These are phyloP conservation scores for Gastrolobium bilobum DNA, from an alignment of 306 rosid genomes.

Conservation along the genomic window DNA sequence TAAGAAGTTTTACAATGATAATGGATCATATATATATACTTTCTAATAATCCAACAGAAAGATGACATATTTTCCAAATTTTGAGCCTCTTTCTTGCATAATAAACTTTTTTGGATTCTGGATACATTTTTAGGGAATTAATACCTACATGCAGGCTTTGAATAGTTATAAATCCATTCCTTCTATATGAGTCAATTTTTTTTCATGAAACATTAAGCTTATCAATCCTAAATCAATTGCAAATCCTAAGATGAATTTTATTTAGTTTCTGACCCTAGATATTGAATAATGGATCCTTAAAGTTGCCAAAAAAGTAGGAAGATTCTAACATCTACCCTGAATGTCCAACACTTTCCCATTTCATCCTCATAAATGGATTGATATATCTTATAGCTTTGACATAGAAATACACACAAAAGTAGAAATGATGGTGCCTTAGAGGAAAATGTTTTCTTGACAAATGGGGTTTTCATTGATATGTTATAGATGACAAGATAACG, in stretches of 20 bases:
- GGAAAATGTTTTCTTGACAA: constrained; percentile 20
- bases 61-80: constrained; percentile 1
- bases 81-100: constrained; percentile 1
- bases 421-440: constrained; percentile 4
- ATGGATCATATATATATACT: not conserved
- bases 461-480: constrained; percentile 21
- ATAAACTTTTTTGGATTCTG: not conserved
- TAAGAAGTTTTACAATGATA: not conserved
- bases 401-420: constrained; percentile 37
- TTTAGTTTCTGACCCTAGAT: constrained; percentile 24
- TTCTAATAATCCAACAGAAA: not conserved
- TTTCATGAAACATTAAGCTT: constrained; percentile 24
- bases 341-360: constrained; percentile 22
- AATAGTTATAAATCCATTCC: not conserved
- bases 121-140: not conserved
- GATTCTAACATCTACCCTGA: constrained; percentile 12
- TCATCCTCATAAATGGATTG: constrained; percentile 33
- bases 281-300: constrained; percentile 18
- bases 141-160: not conserved
- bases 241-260: constrained; percentile 28
- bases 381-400: constrained; percentile 18
- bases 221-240: constrained; percentile 9
- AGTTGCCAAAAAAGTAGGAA: constrained; percentile 3
- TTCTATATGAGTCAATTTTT: constrained; percentile 2
- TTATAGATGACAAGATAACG: constrained; percentile 40